Evolutionary conservation across 2,329 filamentous ascomycete genomes (phyloP), one percentile per base, ranked within the genome.

Genomic region (Penicillium sp.): DNA sequence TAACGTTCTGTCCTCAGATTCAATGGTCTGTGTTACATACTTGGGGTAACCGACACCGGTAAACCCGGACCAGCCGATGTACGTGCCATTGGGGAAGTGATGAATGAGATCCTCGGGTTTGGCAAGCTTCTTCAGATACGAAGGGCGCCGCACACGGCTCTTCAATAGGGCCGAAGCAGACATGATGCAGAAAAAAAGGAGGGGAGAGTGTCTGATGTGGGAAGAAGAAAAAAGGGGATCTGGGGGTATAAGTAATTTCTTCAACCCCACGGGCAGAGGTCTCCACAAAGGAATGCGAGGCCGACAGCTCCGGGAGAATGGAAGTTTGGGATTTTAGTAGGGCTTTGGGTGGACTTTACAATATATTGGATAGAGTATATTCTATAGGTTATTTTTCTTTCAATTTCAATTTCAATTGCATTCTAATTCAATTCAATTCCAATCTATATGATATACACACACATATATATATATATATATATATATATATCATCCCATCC

Each of bases 1-100:
- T 36, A 53, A 4, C 5, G 10, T 9, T 38, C 13, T 36, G n/a
- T 29, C 4, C 53, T 54, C 49, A 12, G 12, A 38, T 53, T 21
- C 19, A 21, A n/a, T 21, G 25, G 43, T 25, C n/a, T 31, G 36
- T 41, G 36, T 38, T 10, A 63, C 85, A 68, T 79, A 90, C 89
- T 94, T 94, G 62, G 90, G 90, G 78, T 94, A 94, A 59, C 90
- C 90, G 53, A 96, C 91, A 68, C 91, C 91, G 13, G 91, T 96
- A 77, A 96, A 96, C 36, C 91, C 91, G 63, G 87, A 91, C 91
- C 91, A 96, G 69, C 91, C 92, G 68, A 96, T 85, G 75, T 94
- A 94, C n/a, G 89, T 78, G 71, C 87, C 88, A 80, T 94, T 85
- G 63, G 91, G 91, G 69, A 96, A 96, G 66, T 90, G 83, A 62